phyloP scores from a whole-genome alignment of 495 filamentous ascomycete species.

The Aspergillus nanangensis region DNA sequence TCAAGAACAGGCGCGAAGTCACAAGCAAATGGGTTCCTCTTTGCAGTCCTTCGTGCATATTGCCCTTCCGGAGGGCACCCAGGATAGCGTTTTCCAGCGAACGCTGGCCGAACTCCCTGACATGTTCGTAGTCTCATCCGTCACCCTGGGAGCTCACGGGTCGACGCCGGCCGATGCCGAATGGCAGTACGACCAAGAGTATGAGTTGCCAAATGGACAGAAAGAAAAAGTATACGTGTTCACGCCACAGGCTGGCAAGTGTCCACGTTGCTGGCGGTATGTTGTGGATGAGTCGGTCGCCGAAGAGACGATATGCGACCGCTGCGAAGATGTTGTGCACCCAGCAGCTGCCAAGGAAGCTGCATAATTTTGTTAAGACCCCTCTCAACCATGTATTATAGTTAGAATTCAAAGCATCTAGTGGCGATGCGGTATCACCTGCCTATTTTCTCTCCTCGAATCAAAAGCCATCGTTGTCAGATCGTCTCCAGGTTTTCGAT shows the following conservation, averaged over 20 bases:
- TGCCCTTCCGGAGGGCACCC: slow-evolving; percentile 18
- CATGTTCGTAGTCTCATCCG: slow-evolving; percentile 73
- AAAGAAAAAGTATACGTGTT: slow-evolving; percentile 56
- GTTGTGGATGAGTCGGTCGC: slow-evolving; percentile 41
- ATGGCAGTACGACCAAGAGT: slow-evolving; percentile 53
- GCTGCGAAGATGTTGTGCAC: slow-evolving; percentile 66
- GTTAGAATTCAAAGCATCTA: no score
- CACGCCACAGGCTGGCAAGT: slow-evolving; percentile 67
- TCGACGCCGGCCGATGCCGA: slow-evolving; percentile 25
- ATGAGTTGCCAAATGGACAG: slow-evolving; percentile 43
- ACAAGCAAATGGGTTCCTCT: slow-evolving; percentile 68
- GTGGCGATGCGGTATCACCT: no score
- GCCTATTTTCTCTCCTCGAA: neutral
- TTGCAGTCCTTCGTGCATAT: slow-evolving; percentile 65
- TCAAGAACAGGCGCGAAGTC: slow-evolving; percentile 61
- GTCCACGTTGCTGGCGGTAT: slow-evolving; percentile 85
- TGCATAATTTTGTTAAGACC: neutral
- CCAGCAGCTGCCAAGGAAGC: neutral
- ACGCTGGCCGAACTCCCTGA: slow-evolving; percentile 61
- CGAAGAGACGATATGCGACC: slow-evolving; percentile 61
- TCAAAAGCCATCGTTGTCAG: no score
- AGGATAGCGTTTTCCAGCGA: slow-evolving; percentile 39
- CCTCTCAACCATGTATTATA: slow-evolving; percentile 1
- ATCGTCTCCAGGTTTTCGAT: no score
- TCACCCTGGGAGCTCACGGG: slow-evolving; percentile 42